Conservation (phyloP, 805 yeast species). For the Groenewaldozyma salmanticensis region DNA sequence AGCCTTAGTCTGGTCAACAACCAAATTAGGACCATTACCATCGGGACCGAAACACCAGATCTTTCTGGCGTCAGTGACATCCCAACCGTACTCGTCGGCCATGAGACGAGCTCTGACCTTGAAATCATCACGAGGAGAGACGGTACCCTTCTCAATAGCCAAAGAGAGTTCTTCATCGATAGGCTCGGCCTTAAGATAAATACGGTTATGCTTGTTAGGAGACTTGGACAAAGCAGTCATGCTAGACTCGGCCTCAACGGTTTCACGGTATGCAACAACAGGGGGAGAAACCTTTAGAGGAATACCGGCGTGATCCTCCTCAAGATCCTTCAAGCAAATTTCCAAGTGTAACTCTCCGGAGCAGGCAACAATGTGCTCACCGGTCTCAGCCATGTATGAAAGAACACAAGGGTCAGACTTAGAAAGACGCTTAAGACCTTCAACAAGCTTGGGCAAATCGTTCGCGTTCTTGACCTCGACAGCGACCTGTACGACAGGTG, state of each 20-base stretch:
- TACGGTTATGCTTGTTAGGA: slow-evolving; percentile 99
- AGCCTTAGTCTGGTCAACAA: slow-evolving; percentile 99
- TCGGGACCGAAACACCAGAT: slow-evolving; percentile 99
- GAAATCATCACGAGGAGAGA: slow-evolving; percentile 94
- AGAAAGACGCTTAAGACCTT: slow-evolving; percentile 99
- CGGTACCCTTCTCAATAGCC: slow-evolving; percentile 89
- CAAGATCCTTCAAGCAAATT: slow-evolving; percentile 91
- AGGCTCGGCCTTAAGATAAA: slow-evolving; percentile 96
- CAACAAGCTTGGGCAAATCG: slow-evolving; percentile 98
- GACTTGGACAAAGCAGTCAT: slow-evolving; percentile 97
- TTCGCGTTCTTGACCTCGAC: slow-evolving; percentile 99
- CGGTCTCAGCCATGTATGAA: slow-evolving; percentile 78
- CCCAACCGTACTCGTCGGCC: slow-evolving; percentile 99
- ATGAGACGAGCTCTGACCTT: slow-evolving; percentile 97
- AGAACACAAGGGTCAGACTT: slow-evolving; percentile 99
- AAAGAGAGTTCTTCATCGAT: slow-evolving; percentile 82
- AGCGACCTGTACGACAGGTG: slow-evolving; percentile 99
- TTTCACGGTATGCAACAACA: slow-evolving; percentile 98
- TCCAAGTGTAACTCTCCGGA: slow-evolving; percentile 99
- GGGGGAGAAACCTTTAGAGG: slow-evolving; percentile 98
- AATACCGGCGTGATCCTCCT: slow-evolving; percentile 98
- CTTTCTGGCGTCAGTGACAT: slow-evolving; percentile 99
- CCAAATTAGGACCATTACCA: slow-evolving; percentile 97
- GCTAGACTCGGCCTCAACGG: slow-evolving; percentile 87
- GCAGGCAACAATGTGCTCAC: slow-evolving; percentile 99